A percentile compares a stretch with the other conserved stretches of the same genome.
Evolutionary conservation across 306 rosid species (phyloP).

Genomic region (Calophaca sinica): DNA sequence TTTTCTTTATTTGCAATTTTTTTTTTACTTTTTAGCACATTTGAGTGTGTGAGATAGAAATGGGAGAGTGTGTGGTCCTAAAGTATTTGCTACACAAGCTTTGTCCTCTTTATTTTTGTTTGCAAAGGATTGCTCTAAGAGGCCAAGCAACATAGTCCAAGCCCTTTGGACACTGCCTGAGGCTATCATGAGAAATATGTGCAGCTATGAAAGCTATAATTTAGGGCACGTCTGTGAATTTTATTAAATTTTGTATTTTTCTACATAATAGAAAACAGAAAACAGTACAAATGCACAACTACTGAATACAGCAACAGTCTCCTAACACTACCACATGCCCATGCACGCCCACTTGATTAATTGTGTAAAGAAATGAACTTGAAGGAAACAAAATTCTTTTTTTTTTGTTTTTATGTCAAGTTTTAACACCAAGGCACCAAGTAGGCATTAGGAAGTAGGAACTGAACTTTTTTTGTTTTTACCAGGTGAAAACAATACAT

Average conservation of each 20-base stretch:
- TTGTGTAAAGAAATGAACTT: too few species aligned
- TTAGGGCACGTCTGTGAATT: too few species aligned
- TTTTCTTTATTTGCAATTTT: too few species aligned
- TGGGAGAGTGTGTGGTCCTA: not conserved
- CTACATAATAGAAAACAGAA: too few species aligned
- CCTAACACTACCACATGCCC: too few species aligned
- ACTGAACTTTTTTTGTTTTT: not conserved
- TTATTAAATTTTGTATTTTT: too few species aligned
- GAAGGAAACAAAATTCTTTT: not conserved
- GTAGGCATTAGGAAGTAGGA: not conserved
- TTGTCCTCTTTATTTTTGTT: slow-evolving; percentile 10
- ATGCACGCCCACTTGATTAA: too few species aligned
- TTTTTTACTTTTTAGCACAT: too few species aligned
- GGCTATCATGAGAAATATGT: not conserved
- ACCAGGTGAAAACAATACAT: not conserved
- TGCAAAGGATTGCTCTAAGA: not conserved
- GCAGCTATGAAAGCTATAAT: slow-evolving; percentile 13
- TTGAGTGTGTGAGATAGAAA: too few species aligned
- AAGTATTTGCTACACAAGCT: slow-evolving; percentile 9
- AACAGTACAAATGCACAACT: too few species aligned
- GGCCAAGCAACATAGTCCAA: slow-evolving; percentile 13
- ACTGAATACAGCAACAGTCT: too few species aligned
- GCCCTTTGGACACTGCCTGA: slow-evolving; percentile 2
- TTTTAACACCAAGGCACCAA: not conserved
- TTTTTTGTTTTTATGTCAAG: not conserved